Percentiles rank a stretch among this genome's conserved stretches.
phyloP scores from a whole-genome alignment of 2,329 filamentous ascomycete genomes.

The Paracorniculantispora psalliotae region DNA sequence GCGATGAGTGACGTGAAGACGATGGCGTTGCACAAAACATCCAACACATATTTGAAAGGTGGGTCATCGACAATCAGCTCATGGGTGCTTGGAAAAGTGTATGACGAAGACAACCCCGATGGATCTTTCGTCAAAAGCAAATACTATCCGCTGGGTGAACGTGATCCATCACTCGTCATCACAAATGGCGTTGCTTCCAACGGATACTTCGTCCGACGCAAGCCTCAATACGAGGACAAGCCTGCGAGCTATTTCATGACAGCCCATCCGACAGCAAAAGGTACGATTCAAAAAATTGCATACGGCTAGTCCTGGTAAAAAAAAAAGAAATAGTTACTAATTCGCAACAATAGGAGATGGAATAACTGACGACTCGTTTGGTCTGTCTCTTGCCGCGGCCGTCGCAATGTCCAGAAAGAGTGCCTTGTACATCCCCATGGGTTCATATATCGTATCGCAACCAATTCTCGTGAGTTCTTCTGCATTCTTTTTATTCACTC shows the following conservation, averaged over 20 bases:
- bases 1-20: background rate
- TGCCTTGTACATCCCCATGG: background rate
- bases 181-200: background rate
- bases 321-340: background rate
- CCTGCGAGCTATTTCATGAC: conserved; percentile 15
- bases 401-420: background rate
- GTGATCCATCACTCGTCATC: conserved; percentile 1
- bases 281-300: background rate
- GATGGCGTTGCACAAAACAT: background rate
- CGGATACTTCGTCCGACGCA: conserved; percentile 44
- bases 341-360: conserved; percentile 7
- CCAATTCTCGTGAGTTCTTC: conserved; percentile 17
- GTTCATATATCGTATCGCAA: background rate
- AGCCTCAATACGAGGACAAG: conserved; percentile 46
- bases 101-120: conserved; percentile 7
- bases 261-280: conserved; percentile 36
- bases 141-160: conserved; percentile 32
- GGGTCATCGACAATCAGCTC: conserved; percentile 11
- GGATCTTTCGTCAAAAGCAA: conserved; percentile 11
- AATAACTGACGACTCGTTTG: conserved; percentile 39
- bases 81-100: conserved; percentile 18
- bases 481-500: conserved; percentile 35
- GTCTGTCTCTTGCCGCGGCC: conserved; percentile 3
- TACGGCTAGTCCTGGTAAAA: background rate
- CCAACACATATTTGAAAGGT: background rate